A percentile compares a stretch with the other conserved stretches of the same genome.
Evolutionary conservation across 2,329 filamentous ascomycete species (phyloP).

Genomic region (Reticulascus tulasneorum): DNA sequence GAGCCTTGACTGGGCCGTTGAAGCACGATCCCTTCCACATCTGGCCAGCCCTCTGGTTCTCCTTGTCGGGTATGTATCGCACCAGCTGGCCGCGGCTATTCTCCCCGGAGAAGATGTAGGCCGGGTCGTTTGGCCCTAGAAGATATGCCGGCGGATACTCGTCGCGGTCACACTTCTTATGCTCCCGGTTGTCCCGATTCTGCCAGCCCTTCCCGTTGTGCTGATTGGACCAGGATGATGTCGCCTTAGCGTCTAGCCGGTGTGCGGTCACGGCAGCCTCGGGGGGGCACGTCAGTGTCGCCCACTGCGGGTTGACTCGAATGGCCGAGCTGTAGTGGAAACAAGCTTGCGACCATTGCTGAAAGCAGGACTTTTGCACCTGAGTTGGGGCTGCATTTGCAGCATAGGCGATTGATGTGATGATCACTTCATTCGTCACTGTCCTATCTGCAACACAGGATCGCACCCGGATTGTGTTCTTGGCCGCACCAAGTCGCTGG

Average conservation of each 20-base stretch:
- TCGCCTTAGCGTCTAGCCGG: constrained; percentile 1
- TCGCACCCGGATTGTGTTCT: constrained; percentile 15
- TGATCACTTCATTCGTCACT: constrained; percentile 10
- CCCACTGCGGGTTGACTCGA: constrained; percentile 7
- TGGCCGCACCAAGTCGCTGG: constrained; percentile 1
- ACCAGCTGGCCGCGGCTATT: constrained; percentile 8
- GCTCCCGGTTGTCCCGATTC: background rate
- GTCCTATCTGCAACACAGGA: constrained; percentile 11
- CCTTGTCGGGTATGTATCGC: constrained; percentile 5
- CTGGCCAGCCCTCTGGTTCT: constrained; percentile 5
- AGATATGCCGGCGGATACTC: constrained; percentile 10
- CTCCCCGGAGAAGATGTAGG: constrained; percentile 1
- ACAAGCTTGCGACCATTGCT: constrained; percentile 17
- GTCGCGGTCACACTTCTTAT: constrained; percentile 8
- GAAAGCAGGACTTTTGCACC: constrained; percentile 9
- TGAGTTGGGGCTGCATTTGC: constrained; percentile 5
- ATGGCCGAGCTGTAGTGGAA: constrained; percentile 19
- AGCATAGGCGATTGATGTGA: constrained; percentile 14
- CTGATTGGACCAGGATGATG: background rate
- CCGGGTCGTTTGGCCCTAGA: constrained; percentile 22
- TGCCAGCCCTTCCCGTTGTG: background rate
- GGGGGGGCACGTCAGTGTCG: constrained; percentile 7
- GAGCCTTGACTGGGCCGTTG: constrained; percentile 3
- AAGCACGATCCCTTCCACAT: constrained; percentile 21
- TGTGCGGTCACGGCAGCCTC: constrained; percentile 4